These are phyloP conservation scores for Endocarpon pusillum DNA, from an alignment of 495 filamentous ascomycete genomes.

Conservation along the genomic window DNA sequence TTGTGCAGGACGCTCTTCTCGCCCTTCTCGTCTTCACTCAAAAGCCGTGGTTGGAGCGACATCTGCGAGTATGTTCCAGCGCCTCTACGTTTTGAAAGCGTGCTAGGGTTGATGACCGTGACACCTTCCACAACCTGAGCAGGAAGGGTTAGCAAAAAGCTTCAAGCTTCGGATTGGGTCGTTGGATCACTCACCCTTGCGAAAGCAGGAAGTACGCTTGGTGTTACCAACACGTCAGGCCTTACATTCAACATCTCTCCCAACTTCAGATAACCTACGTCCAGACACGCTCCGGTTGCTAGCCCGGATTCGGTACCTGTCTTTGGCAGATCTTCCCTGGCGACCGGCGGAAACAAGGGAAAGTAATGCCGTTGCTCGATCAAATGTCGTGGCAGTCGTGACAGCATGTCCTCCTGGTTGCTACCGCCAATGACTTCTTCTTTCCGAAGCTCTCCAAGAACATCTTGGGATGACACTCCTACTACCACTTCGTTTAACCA, in stretches of 20 bases:
- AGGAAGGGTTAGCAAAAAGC: conserved; percentile 3
- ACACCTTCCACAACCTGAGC: conserved; percentile 67
- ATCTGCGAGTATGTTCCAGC: conserved; percentile 69
- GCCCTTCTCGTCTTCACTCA: conserved; percentile 41
- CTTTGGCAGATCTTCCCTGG: conserved; percentile 47
- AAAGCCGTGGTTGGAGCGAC: conserved; percentile 43
- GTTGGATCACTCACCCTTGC: conserved; percentile 46
- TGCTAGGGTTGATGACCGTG: conserved; percentile 73
- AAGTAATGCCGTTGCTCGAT: conserved; percentile 82
- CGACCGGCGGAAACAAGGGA: conserved; percentile 67
- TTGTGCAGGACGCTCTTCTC: conserved; percentile 48
- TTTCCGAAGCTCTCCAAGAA: conserved; percentile 59
- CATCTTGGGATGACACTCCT: conserved; percentile 67
- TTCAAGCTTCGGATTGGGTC: conserved; percentile 4
- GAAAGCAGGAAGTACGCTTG: conserved; percentile 70
- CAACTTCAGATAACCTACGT: conserved; percentile 71
- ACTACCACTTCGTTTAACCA: conserved; percentile 71
- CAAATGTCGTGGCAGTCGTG: conserved; percentile 50
- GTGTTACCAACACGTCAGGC: conserved; percentile 73
- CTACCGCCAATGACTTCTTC: conserved; percentile 52
- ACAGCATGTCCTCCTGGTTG: conserved; percentile 39
- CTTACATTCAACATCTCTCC: conserved; percentile 74
- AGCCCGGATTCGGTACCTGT: conserved; percentile 35
- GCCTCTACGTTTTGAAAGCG: conserved; percentile 62
- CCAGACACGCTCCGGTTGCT: conserved; percentile 57